These are phyloP conservation scores for Zea mays DNA, from an alignment of 176 grass and related monocot species.

Conservation along the genomic window DNA sequence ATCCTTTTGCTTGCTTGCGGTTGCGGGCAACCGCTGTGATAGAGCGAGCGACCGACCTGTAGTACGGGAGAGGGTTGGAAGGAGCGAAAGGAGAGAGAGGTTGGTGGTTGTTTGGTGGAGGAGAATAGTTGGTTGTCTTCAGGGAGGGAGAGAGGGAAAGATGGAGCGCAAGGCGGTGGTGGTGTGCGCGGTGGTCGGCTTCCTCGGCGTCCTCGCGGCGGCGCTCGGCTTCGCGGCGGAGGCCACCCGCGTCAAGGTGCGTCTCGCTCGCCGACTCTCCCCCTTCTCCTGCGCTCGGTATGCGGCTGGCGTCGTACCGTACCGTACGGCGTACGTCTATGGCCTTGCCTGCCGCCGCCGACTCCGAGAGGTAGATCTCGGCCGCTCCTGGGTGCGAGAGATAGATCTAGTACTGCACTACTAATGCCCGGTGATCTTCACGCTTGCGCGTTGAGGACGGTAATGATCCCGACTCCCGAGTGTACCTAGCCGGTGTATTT, in stretches of 20 bases:
- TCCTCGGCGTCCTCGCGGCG: conserved; percentile 86
- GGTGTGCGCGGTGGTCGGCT: conserved; percentile 64
- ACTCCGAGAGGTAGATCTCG: background rate
- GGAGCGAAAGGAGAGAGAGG: background rate
- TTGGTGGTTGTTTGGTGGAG: background rate
- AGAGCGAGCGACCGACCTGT: background rate
- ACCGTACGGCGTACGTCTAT: background rate
- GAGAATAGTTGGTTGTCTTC: background rate
- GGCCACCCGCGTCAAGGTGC: conserved; percentile 87
- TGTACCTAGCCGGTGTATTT: background rate
- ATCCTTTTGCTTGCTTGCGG: background rate
- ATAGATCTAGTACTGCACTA: too few relatives aligned
- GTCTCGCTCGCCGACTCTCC: background rate
- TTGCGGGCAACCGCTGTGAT: background rate
- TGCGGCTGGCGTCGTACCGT: too few relatives aligned
- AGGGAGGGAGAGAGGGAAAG: background rate
- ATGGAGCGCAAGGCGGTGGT: conserved; percentile 79
- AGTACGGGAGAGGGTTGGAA: background rate
- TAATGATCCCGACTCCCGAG: background rate
- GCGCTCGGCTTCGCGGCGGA: conserved; percentile 92
- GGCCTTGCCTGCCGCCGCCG: background rate
- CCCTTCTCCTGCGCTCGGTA: background rate
- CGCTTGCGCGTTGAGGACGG: background rate
- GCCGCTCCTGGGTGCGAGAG: background rate
- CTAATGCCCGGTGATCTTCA: background rate